Evolutionary conservation across 1,284 basidiomycete genomes (phyloP).

Genomic region (Cryptococcus sp.): DNA sequence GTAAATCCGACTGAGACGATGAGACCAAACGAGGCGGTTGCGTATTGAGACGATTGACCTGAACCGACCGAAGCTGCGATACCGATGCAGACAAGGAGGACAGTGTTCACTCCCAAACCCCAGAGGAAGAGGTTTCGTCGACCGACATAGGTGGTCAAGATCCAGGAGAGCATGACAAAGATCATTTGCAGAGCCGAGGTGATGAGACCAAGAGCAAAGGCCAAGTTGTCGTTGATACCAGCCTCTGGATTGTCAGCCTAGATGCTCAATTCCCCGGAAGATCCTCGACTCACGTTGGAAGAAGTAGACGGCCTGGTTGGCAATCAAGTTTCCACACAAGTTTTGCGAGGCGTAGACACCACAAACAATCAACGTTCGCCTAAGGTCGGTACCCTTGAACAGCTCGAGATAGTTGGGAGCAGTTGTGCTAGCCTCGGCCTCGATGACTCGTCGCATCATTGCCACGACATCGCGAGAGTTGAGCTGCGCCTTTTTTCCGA

Average conservation of each 20-base stretch:
- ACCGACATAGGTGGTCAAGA: conserved; percentile 28
- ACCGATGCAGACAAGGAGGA: conserved; percentile 14
- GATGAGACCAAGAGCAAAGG: conserved; percentile 34
- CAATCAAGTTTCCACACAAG: conserved; percentile 35
- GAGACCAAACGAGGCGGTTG: conserved; percentile 29
- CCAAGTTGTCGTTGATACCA: conserved; percentile 32
- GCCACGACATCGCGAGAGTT: conserved; percentile 21
- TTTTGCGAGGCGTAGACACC: conserved; percentile 43
- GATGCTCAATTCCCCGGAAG: neutral
- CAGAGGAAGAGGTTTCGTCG: conserved; percentile 25
- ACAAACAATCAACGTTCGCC: conserved; percentile 47
- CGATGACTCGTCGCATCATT: conserved; percentile 30
- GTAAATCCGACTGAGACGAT: conserved; percentile 30
- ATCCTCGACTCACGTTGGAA: conserved; percentile 25
- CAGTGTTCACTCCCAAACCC: conserved; percentile 16
- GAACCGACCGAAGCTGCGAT: conserved; percentile 22
- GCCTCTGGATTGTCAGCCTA: conserved; percentile 15
- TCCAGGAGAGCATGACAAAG: conserved; percentile 33
- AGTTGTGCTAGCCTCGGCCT: conserved; percentile 12
- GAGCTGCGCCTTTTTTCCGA: conserved; percentile 16
- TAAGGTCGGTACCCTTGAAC: conserved; percentile 46
- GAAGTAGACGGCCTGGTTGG: conserved; percentile 37
- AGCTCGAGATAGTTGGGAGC: conserved; percentile 41
- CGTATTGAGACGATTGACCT: conserved; percentile 13
- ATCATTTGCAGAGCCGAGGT: conserved; percentile 37